These are phyloP conservation scores for Solanum clarkiae DNA, from an alignment of 257 asterid genomes.

Conservation along the genomic window DNA sequence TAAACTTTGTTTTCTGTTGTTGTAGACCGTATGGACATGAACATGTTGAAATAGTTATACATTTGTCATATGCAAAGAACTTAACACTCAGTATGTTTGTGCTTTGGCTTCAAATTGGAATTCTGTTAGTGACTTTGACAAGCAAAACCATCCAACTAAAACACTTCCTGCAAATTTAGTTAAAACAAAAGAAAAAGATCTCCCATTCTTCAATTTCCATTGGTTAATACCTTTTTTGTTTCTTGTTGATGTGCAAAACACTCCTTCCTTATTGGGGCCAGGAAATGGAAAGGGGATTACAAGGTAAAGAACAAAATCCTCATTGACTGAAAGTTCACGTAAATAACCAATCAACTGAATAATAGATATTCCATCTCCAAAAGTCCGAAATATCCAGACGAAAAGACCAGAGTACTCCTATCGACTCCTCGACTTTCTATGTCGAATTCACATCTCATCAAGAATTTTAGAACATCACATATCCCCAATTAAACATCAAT, in stretches of 20 bases:
- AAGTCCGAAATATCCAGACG: too few relatives aligned
- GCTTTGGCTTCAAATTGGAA: not conserved
- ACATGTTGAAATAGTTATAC: not conserved
- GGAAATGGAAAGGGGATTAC: too few relatives aligned
- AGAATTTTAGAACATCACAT: too few relatives aligned
- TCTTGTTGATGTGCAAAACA: not conserved
- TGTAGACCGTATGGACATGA: not conserved
- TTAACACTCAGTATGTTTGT: not conserved
- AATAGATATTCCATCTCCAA: too few relatives aligned
- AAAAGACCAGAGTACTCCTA: too few relatives aligned
- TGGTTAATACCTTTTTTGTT: not conserved
- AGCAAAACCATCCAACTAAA: not conserved
- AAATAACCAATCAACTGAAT: too few relatives aligned
- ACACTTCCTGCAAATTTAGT: not conserved
- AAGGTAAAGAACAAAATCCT: too few relatives aligned
- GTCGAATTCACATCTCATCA: too few relatives aligned
- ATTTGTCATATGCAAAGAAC: not conserved
- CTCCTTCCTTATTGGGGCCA: not conserved
- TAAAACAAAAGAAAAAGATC: not conserved
- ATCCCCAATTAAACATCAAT: too few relatives aligned
- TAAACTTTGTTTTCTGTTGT: not conserved
- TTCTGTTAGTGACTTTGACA: not conserved
- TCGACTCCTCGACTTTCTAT: too few relatives aligned
- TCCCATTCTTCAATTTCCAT: not conserved
- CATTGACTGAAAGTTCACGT: too few relatives aligned